A percentile compares a stretch with the other conserved stretches of the same genome.
Evolutionary conservation across 192 early-diverging fungal species (phyloP).

Genomic region (Gaertneriomyces semiglobifer): DNA sequence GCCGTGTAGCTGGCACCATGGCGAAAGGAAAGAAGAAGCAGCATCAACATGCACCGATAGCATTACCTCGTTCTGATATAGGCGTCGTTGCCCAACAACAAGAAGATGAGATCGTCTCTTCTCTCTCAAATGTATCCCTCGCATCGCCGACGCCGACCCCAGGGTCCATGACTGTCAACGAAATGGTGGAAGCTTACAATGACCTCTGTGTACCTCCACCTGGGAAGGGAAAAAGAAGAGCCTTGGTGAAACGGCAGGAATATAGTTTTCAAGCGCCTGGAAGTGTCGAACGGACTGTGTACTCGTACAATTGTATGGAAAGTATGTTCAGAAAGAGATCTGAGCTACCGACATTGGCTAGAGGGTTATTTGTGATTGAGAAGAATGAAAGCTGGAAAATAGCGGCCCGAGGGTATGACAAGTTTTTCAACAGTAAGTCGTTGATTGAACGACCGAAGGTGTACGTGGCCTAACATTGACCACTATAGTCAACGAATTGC

Average conservation of each 20-base stretch:
- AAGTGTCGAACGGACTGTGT: not conserved
- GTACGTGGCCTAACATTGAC: not conserved
- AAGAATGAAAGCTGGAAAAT: conserved; percentile 46
- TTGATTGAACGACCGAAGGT: not conserved
- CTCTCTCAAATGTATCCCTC: not conserved
- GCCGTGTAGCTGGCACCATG: not conserved
- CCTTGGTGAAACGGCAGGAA: conserved; percentile 3
- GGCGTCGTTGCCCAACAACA: not conserved
- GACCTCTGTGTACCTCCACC: not conserved
- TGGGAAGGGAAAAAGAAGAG: conserved; percentile 5
- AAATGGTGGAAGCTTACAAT: conserved; percentile 18
- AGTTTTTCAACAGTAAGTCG: conserved; percentile 82
- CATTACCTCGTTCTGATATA: not conserved
- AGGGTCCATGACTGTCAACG: conserved; percentile 2
- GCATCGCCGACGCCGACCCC: not conserved
- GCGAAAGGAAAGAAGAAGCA: not conserved
- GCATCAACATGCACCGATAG: not conserved
- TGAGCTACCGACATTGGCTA: conserved; percentile 66
- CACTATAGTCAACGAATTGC: conserved; percentile 26
- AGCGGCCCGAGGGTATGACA: conserved; percentile 89
- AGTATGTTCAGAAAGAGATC: conserved; percentile 14
- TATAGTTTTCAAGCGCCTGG: conserved; percentile 6
- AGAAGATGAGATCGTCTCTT: not conserved
- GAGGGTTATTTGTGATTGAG: conserved; percentile 68
- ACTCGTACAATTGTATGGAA: conserved; percentile 33